A percentile compares a stretch with the other conserved stretches of the same genome.
These are phyloP conservation scores for Populus hybrid DNA, from an alignment of 441 rosid species.

Conservation along the genomic window DNA sequence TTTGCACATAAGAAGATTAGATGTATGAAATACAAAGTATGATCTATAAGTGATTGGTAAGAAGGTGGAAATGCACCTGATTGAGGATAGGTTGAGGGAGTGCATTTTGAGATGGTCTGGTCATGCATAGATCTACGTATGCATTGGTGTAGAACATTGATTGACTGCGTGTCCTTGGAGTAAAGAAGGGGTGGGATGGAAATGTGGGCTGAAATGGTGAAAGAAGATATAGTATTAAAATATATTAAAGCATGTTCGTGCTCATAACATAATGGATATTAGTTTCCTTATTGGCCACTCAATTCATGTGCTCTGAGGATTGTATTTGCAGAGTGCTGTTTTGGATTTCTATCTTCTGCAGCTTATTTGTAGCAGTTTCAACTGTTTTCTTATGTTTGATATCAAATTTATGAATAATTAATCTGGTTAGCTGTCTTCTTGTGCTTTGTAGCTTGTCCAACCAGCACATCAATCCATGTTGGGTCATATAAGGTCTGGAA, in stretches of 20 bases:
- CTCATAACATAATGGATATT: not conserved
- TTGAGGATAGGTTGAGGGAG: not conserved
- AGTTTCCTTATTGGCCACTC: not conserved
- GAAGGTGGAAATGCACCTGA: not conserved
- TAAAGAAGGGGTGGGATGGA: not conserved
- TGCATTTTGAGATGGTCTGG: not conserved
- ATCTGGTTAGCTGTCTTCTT: not conserved
- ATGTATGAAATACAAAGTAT: not conserved
- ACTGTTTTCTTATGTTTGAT: not conserved
- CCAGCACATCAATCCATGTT: constrained; percentile 73
- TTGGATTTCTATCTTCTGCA: not conserved
- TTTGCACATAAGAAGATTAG: not conserved
- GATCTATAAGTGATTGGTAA: not conserved
- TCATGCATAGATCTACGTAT: not conserved
- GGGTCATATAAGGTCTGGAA: constrained; percentile 68
- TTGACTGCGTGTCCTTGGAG: not conserved
- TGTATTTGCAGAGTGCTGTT: not conserved
- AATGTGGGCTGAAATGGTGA: not conserved
- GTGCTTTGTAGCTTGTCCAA: constrained; percentile 65
- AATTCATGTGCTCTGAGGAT: not conserved
- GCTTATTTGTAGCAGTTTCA: not conserved
- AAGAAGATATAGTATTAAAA: not conserved
- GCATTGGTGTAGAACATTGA: not conserved
- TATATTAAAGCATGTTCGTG: not conserved
- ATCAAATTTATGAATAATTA: not conserved